Evolutionary conservation across 129 eudicot species (phyloP), one percentile per base, ranked within the genome.

Genomic region (Flaveria bidentis): DNA sequence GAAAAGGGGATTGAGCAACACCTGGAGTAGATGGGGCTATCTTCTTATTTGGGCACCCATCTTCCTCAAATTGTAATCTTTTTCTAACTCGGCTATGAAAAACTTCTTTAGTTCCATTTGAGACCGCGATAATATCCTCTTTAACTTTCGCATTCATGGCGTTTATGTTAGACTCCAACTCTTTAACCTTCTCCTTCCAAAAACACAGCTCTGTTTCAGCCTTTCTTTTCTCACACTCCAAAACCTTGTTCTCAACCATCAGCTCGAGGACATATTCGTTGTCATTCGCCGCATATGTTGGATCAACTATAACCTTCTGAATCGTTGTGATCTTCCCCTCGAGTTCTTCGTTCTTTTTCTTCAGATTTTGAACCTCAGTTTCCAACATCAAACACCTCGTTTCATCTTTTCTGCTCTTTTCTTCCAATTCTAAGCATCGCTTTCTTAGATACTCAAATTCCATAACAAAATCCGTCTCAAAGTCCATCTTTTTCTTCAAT

Each of bases 11-110:
- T 51, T 45, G 83, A 25, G 36, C 75, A 69, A 85, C 84, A 51
- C 80, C 85, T 42, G 96, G 91, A n/a, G 92, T 89, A 45, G 85
- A 69, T 6, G 96, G 96, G 33, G 84, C 76, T 71, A 87, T 71
- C 41, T 78, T 85, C 78, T 73, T 80, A 22, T 47, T 42, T 22
- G 85, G 69, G 67, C 68, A 80, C 71, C 74, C 82, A 13, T 75
- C 84, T 76, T 68, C 80, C 69, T 75, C 81, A 77, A 76, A 85
- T 26, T 23, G 41, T 65, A 91, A 74, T 25, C 71, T 73, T 22
- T 81, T 88, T 69, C 86, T 79, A 28, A 69, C 87, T 60, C 57
- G 72, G 65, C 44, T 61, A 36, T 15, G 44, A 68, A 49, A 23
- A 14, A 2, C 76, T 20, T 17, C 50, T 52, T 72, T 53, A 30